Base-by-base conservation (phyloP, 1,284 basidiomycete genomes). In the Cutaneotrichosporon arboriforme region DNA sequence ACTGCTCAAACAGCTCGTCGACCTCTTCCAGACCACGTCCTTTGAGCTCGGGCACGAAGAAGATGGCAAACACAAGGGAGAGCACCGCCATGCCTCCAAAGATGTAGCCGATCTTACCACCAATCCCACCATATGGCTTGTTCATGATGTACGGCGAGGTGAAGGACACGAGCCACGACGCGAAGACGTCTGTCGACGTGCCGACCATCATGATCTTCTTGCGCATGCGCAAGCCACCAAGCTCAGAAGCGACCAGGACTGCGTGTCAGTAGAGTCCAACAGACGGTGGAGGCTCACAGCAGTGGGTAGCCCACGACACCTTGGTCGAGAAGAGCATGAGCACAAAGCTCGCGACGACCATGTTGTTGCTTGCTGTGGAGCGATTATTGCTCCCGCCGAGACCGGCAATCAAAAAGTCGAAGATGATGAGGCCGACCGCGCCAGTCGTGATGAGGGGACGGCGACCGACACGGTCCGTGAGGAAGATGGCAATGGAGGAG, bases 1-100 rank as follows among this genome's bases (percentile, higher is more conserved):
- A 44, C 13, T 47, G 23, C 17, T 57, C 55, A 45, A 65, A 65
- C 18, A 63, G 51, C 50, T 65, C 63, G 46, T 65, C 63, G 12
- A 63, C 55, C 26, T 52, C 50, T 14, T 52, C 50, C 14, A 64
- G 51, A 2, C 51, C 54, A 34, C 61, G 54, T 4, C 61, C 59
- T 8, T 42, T 20, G 26, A 61, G 48, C 43, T 65, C 63, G 4
- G 63, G 63, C 0, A 65, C 51, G 49, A 61, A 58, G 49, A 65
- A 61, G 31, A 63, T 50, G 22, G 51, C 52, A 36, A 55, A 65
- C 37, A 63, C 18, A 22, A 63, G 39, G 2, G 57, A 46, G 18
- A 60, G 18, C 18, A 51, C 31, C 1, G 52, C 34, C 39, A 60
- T 50, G 18, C 42, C 52, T 17, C 48, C 41, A n/a, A 55, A 60